Conservation (phyloP, 345 rosid genomes). For the Camelina laxa region DNA sequence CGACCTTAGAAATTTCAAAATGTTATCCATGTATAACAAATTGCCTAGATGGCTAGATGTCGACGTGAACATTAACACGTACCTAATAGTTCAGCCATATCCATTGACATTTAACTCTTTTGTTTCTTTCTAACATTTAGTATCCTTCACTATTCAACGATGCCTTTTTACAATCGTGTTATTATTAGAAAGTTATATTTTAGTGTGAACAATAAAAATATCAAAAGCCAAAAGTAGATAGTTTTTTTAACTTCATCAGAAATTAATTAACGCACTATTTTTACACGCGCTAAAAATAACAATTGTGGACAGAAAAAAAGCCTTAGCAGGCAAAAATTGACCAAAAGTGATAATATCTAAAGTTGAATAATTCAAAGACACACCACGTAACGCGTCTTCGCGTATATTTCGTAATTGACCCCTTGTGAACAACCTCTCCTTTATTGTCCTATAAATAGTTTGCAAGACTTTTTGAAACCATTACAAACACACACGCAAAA, state of each 20-base stretch:
- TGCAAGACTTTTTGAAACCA: constrained; percentile 31
- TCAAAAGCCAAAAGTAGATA: background rate
- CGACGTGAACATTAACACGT: too few species aligned
- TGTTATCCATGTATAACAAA: background rate
- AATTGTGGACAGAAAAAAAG: background rate
- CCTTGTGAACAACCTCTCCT: background rate
- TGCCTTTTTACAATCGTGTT: background rate
- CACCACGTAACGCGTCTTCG: constrained; percentile 35
- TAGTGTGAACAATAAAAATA: constrained; percentile 11
- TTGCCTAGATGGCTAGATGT: background rate
- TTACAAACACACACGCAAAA: background rate
- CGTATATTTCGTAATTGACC: constrained; percentile 17
- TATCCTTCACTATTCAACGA: background rate
- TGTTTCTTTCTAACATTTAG: background rate
- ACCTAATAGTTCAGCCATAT: background rate
- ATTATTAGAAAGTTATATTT: constrained; percentile 10
- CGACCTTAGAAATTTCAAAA: background rate
- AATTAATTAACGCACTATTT: background rate
- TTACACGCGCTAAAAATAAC: constrained; percentile 19
- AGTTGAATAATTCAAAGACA: constrained; percentile 19
- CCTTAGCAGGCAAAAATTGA: constrained; percentile 27
- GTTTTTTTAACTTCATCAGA: background rate
- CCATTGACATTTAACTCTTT: background rate
- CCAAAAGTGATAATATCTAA: constrained; percentile 19
- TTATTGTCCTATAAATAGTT: constrained; percentile 27